These are phyloP conservation scores for Phytophthora sp. DNA, from an alignment of 352 stramenopile genomes.

Conservation along the genomic window DNA sequence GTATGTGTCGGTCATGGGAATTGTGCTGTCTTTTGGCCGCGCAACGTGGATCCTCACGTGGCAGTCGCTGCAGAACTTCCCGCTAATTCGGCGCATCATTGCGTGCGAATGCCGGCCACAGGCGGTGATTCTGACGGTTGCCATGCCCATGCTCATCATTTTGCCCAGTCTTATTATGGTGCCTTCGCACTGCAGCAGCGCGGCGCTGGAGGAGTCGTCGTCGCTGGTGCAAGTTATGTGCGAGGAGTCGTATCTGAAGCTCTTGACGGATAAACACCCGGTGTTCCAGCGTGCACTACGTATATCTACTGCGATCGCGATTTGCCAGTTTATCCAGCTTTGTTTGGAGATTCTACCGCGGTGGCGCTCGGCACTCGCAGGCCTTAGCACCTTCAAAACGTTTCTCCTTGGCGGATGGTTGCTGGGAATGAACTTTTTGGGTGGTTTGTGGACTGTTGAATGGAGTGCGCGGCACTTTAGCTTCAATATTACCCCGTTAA, in stretches of 20 bases:
- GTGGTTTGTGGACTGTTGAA: slow-evolving; percentile 73
- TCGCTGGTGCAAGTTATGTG: slow-evolving; percentile 65
- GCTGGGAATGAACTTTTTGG: slow-evolving; percentile 64
- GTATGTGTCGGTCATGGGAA: slow-evolving; percentile 86
- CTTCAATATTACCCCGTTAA: slow-evolving; percentile 74
- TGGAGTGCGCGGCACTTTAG: slow-evolving; percentile 78
- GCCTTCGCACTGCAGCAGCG: slow-evolving; percentile 56
- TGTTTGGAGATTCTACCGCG: slow-evolving; percentile 80
- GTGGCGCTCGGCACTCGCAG: slow-evolving; percentile 70
- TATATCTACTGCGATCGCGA: slow-evolving; percentile 80
- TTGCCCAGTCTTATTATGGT: slow-evolving; percentile 80
- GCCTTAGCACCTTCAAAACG: slow-evolving; percentile 53
- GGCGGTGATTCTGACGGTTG: slow-evolving; percentile 77
- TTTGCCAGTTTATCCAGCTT: slow-evolving; percentile 88
- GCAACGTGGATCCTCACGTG: slow-evolving; percentile 90
- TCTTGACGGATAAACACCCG: slow-evolving; percentile 80
- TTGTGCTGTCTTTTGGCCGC: slow-evolving; percentile 83
- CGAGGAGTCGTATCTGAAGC: slow-evolving; percentile 86
- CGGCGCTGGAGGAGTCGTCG: slow-evolving; percentile 29
- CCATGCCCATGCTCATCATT: slow-evolving; percentile 77
- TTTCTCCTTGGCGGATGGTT: slow-evolving; percentile 69
- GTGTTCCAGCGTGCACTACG: slow-evolving; percentile 86
- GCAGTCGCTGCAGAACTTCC: slow-evolving; percentile 88
- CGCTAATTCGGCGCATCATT: slow-evolving; percentile 87
- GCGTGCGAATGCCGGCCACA: slow-evolving; percentile 76